These are phyloP conservation scores for Lachancea sp. DNA, from an alignment of 805 yeast genomes.

Conservation along the genomic window DNA sequence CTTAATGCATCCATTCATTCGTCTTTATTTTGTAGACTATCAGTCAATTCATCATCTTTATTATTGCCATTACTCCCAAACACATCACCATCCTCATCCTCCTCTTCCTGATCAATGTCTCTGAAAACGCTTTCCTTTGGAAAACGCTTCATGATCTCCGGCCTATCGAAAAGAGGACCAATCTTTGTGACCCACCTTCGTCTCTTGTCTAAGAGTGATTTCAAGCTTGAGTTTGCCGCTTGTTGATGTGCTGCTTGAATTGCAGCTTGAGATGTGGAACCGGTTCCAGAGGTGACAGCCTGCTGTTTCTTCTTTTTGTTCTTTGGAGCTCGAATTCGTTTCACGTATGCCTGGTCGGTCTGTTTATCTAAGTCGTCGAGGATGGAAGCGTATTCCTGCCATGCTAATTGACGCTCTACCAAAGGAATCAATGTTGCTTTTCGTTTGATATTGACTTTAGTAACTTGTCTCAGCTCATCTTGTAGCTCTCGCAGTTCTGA, in stretches of 20 bases:
- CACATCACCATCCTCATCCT: slow-evolving; percentile 36
- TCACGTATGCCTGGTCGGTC: slow-evolving; percentile 87
- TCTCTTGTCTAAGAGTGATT: slow-evolving; percentile 78
- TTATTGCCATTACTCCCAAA: slow-evolving; percentile 24
- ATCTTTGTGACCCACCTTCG: slow-evolving; percentile 82
- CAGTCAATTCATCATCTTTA: slow-evolving; percentile 29
- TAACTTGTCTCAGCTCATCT: slow-evolving; percentile 53
- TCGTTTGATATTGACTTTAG: slow-evolving; percentile 57
- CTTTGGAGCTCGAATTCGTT: slow-evolving; percentile 69
- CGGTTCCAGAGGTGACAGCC: slow-evolving; percentile 17
- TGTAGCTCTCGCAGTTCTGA: slow-evolving; percentile 75
- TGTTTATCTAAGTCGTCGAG: slow-evolving; percentile 93
- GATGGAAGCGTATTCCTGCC: slow-evolving; percentile 88
- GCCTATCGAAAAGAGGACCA: slow-evolving; percentile 72
- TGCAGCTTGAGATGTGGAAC: slow-evolving; percentile 30
- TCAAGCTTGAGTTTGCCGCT: slow-evolving; percentile 71
- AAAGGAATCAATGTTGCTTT: slow-evolving; percentile 61
- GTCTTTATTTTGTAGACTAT: slow-evolving; percentile 10
- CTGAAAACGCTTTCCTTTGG: slow-evolving; percentile 58
- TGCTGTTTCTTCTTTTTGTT: slow-evolving; percentile 35
- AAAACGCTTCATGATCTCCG: slow-evolving; percentile 66
- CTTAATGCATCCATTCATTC: slow-evolving; percentile 6
- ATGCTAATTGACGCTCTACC: slow-evolving; percentile 83
- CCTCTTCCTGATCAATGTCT: slow-evolving; percentile 34
- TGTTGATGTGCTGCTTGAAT: slow-evolving; percentile 48